phyloP scores from a whole-genome alignment of 169 alveolate species.

The Eimeria acervulina region DNA sequence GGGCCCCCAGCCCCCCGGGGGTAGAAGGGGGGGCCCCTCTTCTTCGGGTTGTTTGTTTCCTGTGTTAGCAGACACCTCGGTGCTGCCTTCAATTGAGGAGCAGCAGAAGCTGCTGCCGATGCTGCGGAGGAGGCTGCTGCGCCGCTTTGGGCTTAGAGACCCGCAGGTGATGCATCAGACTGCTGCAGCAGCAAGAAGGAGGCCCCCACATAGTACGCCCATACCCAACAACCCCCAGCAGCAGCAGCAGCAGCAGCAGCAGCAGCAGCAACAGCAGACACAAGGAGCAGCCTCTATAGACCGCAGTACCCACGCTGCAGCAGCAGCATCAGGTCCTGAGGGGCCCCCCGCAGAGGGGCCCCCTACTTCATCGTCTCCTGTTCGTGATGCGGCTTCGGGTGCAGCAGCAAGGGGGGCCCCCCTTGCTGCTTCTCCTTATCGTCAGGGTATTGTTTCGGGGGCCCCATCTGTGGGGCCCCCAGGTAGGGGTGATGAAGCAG shows the following conservation, averaged over 20 bases:
- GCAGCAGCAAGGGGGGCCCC: not conserved
- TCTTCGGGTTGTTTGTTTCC: not conserved
- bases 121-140: not conserved
- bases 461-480: too few relatives aligned
- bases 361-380: not conserved
- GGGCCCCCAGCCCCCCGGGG: too few relatives aligned
- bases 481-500: too few relatives aligned
- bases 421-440: not conserved
- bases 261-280: constrained; percentile 8
- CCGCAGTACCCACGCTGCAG: not conserved
- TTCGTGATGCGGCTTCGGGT: too few relatives aligned
- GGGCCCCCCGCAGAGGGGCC: not conserved
- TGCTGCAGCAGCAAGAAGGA: not conserved
- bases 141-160: not conserved
- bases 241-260: constrained; percentile 10
- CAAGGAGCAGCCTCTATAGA: not conserved
- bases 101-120: not conserved
- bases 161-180: not conserved
- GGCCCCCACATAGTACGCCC: not conserved
- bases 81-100: not conserved
- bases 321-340: not conserved
- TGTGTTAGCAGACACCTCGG: not conserved
- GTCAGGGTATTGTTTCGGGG: not conserved
- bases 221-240: not conserved
- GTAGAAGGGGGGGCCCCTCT: too few relatives aligned